Evolutionary conservation across 2,329 filamentous ascomycete species (phyloP).

Genomic region (Xylariales sp.): DNA sequence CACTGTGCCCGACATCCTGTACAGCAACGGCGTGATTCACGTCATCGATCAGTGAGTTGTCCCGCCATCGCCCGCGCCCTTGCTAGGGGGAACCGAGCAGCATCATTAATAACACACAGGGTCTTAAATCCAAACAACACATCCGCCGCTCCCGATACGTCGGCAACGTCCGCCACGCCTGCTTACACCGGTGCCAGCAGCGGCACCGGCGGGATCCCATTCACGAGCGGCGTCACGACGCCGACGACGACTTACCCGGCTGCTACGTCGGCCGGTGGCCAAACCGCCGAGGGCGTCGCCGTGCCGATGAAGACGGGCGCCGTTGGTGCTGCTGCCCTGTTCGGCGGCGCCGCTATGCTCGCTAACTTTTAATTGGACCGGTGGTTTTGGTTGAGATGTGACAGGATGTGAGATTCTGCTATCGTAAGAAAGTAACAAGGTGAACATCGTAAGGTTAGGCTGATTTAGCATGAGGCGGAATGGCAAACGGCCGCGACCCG

Average conservation of each 20-base stretch:
- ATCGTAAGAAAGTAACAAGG: too few species aligned
- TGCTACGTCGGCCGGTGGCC: conserved; percentile 47
- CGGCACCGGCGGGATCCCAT: conserved; percentile 60
- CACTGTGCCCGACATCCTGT: conserved; percentile 59
- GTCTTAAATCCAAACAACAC: too few species aligned
- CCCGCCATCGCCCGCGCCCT: too few species aligned
- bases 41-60: conserved; percentile 65
- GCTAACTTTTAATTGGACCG: conserved; percentile 37
- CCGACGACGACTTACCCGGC: conserved; percentile 55
- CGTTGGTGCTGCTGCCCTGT: too few species aligned
- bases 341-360: conserved; percentile 41
- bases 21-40: conserved; percentile 68
- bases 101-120: too few species aligned
- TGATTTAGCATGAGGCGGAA: too few species aligned
- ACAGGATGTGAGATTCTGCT: too few species aligned
- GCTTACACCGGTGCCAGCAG: conserved; percentile 66
- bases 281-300: conserved; percentile 48
- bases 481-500: too few species aligned
- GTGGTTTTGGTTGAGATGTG: not conserved
- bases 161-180: conserved; percentile 58
- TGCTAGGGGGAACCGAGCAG: too few species aligned
- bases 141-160: conserved; percentile 43
- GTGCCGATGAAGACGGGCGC: conserved; percentile 50
- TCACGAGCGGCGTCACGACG: conserved; percentile 64
- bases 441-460: too few species aligned